Percentiles rank a stretch among this genome's conserved stretches.
Conservation (phyloP, 2,329 filamentous ascomycete genomes). For the Byssothecium circinans region DNA sequence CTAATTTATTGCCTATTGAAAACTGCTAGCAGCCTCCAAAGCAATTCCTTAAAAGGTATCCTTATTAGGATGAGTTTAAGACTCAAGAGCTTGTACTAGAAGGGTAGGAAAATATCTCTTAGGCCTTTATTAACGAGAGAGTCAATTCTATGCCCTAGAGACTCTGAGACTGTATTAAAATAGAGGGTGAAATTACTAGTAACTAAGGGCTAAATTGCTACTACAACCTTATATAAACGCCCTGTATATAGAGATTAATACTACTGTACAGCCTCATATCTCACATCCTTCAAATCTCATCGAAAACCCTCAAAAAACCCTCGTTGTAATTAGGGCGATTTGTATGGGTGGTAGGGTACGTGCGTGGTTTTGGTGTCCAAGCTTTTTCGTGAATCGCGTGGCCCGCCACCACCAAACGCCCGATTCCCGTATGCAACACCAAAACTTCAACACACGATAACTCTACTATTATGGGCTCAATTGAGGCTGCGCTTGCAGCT, state of each 20-base stretch:
- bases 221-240: not conserved
- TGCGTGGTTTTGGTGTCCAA: not conserved
- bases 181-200: slow-evolving; percentile 5
- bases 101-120: slow-evolving; percentile 5
- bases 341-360: not conserved
- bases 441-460: no score
- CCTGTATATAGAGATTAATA: not conserved
- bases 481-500: no score
- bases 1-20: no score
- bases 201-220: no score
- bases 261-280: not conserved
- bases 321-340: not conserved
- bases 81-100: slow-evolving; percentile 8
- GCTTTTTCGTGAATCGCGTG: not conserved
- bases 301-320: not conserved
- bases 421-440: no score
- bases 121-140: slow-evolving; percentile 6
- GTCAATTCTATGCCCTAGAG: slow-evolving; percentile 9
- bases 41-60: slow-evolving; percentile 10
- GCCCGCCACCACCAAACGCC: no score
- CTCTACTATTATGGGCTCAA: no score
- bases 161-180: slow-evolving; percentile 5
- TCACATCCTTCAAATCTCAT: not conserved
- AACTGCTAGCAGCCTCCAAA: slow-evolving; percentile 12
- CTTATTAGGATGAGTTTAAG: not conserved